Conservation (phyloP, 1,139 yeast species). For the Candida buenavistaensis region DNA sequence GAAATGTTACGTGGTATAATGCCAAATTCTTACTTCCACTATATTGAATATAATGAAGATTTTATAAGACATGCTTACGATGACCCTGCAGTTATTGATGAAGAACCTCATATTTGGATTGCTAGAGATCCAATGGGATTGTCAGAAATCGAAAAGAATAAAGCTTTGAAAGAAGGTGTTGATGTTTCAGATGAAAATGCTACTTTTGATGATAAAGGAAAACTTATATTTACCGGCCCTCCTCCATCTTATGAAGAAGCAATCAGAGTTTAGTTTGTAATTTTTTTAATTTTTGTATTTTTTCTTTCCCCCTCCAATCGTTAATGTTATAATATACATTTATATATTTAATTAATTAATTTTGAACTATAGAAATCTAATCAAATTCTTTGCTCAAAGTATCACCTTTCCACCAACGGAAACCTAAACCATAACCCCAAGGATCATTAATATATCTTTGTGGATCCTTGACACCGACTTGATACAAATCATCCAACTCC, state of each 20-base stretch:
- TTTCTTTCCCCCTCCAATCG: slow-evolving; percentile 1
- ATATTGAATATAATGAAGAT: slow-evolving; percentile 43
- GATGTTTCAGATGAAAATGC: slow-evolving; percentile 62
- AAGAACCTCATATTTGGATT: slow-evolving; percentile 69
- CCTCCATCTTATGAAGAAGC: slow-evolving; percentile 61
- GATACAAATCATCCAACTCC: slow-evolving; percentile 42
- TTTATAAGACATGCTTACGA: slow-evolving; percentile 57
- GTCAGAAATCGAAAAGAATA: slow-evolving; percentile 57
- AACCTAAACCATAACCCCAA: slow-evolving; percentile 41
- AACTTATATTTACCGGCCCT: slow-evolving; percentile 52
- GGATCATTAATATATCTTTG: slow-evolving; percentile 33
- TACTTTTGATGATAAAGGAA: slow-evolving; percentile 54
- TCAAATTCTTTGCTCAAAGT: slow-evolving; percentile 20
- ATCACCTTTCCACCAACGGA: slow-evolving; percentile 39
- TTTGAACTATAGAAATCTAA: too few relatives aligned
- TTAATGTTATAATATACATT: too few relatives aligned
- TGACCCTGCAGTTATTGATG: slow-evolving; percentile 62
- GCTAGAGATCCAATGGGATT: slow-evolving; percentile 71
- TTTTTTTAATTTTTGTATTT: not conserved
- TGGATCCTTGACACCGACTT: slow-evolving; percentile 46
- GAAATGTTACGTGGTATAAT: slow-evolving; percentile 37
- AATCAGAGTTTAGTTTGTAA: slow-evolving; percentile 29
- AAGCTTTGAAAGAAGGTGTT: slow-evolving; percentile 56
- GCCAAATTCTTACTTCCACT: slow-evolving; percentile 44
- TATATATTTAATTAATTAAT: too few relatives aligned